Evolutionary conservation across 306 rosid genomes (phyloP).

Genomic region (Neltuma alba): DNA sequence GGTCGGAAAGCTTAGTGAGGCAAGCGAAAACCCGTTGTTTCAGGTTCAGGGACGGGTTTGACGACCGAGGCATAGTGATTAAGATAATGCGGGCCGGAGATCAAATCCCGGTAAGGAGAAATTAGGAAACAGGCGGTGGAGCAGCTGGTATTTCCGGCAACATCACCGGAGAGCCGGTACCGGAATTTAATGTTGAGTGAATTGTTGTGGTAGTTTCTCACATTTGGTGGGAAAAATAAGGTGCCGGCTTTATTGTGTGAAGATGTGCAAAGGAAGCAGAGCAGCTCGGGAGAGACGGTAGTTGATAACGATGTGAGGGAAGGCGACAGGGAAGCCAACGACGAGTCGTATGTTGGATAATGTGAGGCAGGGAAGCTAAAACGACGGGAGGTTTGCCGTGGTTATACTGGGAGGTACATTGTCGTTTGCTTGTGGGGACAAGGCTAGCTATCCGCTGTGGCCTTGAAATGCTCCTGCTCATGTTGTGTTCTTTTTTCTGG

Average conservation of each 20-base stretch:
- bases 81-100: not conserved
- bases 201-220: not conserved
- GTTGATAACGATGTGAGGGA: not conserved
- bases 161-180: slow-evolving; percentile 52
- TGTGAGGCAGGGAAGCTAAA: not conserved
- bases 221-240: not conserved
- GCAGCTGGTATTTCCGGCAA: slow-evolving; percentile 40
- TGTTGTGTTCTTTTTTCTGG: not conserved
- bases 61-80: slow-evolving; percentile 49
- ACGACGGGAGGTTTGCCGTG: slow-evolving; percentile 8
- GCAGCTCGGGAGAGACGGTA: not conserved
- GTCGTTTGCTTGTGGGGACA: not conserved
- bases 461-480: too few species aligned
- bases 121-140: not conserved
- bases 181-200: not conserved
- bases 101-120: not conserved
- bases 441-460: not conserved
- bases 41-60: slow-evolving; percentile 44
- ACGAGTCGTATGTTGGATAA: not conserved
- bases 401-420: not conserved
- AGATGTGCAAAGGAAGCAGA: slow-evolving; percentile 7
- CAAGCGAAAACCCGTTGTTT: slow-evolving; percentile 72
- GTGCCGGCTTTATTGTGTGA: not conserved
- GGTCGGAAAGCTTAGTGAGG: slow-evolving; percentile 81
- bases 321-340: not conserved